These are phyloP conservation scores for Entomortierella parvispora DNA, from an alignment of 192 early-diverging fungal genomes.

Conservation along the genomic window DNA sequence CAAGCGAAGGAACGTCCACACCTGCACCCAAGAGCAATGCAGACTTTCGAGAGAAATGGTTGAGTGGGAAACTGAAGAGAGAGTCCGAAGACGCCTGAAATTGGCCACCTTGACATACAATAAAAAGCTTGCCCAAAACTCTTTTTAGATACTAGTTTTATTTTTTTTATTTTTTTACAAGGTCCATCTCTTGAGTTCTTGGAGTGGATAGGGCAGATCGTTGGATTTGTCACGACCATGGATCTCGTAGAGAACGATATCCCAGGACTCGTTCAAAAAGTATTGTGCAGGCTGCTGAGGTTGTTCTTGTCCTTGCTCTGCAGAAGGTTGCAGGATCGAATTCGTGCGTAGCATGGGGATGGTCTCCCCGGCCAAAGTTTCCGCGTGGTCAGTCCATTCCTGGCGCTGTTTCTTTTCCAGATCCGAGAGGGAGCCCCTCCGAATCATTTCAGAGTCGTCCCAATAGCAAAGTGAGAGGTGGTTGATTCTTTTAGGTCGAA, in stretches of 20 bases:
- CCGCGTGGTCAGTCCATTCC: conserved; percentile 5
- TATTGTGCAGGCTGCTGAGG: background rate
- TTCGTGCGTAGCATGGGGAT: background rate
- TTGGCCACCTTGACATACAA: background rate
- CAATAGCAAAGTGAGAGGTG: conserved; percentile 47
- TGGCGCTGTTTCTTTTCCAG: background rate
- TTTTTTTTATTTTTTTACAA: background rate
- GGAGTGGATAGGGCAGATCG: conserved; percentile 13
- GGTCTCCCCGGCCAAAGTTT: background rate
- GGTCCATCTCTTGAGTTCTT: conserved; percentile 34
- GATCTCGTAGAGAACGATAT: conserved; percentile 35
- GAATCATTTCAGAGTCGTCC: background rate
- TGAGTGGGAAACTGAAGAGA: conserved; percentile 34
- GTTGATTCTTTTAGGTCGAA: conserved; percentile 26
- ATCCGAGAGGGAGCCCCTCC: background rate
- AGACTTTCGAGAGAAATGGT: conserved; percentile 26
- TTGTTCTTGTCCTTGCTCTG: background rate
- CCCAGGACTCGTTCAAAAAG: conserved; percentile 27
- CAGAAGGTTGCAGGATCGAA: background rate
- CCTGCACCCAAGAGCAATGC: conserved; percentile 25
- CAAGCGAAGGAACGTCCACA: background rate
- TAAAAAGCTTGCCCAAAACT: background rate
- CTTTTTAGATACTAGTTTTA: background rate
- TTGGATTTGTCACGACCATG: conserved; percentile 5
- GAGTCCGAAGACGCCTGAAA: conserved; percentile 1